Percentiles rank a stretch among this genome's conserved stretches.
Evolutionary conservation across 1,139 yeast species (phyloP).

Genomic region (Lodderomyces orthopsilosis): DNA sequence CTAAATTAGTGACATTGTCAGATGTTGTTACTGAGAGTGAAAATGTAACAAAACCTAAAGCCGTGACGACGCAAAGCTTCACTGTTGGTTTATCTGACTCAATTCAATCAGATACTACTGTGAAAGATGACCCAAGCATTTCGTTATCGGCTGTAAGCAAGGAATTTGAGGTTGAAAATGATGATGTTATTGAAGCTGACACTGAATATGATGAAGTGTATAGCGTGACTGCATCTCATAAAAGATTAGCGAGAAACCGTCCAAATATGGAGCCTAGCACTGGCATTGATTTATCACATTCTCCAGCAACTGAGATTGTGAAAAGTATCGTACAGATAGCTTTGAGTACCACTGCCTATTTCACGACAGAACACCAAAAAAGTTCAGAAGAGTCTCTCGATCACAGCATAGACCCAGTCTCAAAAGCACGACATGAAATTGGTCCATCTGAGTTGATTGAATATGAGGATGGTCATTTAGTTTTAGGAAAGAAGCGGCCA

Average conservation of each 20-base stretch:
- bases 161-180: background rate
- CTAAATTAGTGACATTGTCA: background rate
- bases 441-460: background rate
- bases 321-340: background rate
- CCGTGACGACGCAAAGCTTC: background rate
- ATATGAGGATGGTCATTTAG: conserved; percentile 5
- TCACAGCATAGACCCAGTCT: background rate
- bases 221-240: background rate
- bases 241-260: background rate
- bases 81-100: background rate
- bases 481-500: conserved; percentile 2
- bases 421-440: background rate
- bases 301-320: background rate
- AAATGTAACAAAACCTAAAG: background rate
- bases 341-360: background rate
- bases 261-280: background rate
- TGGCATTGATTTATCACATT: background rate
- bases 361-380: background rate
- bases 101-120: background rate
- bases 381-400: background rate
- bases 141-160: background rate
- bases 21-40: too few species aligned
- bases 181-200: background rate
- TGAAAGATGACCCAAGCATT: background rate
- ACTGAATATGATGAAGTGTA: conserved; percentile 1